Percentiles rank a stretch among this genome's conserved stretches.
These are phyloP conservation scores for Salix suchowensis DNA, from an alignment of 345 rosid species.

Conservation along the genomic window DNA sequence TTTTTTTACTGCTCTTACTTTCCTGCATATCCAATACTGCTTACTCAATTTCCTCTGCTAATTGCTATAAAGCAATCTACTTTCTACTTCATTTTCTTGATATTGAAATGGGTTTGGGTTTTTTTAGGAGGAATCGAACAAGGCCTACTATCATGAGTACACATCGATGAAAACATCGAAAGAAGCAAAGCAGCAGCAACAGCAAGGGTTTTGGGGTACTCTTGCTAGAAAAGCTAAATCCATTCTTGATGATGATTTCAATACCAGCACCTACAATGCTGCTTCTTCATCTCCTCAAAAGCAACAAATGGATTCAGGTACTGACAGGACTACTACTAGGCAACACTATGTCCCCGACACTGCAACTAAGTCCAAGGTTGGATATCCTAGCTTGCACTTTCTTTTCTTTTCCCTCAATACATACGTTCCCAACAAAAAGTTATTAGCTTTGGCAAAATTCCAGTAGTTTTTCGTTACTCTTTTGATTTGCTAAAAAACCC, in stretches of 20 bases:
- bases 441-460: background rate
- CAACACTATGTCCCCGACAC: background rate
- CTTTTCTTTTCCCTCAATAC: background rate
- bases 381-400: background rate
- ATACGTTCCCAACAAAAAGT: background rate
- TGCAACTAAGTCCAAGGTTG: slow-evolving; percentile 11
- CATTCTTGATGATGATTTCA: slow-evolving; percentile 20
- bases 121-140: slow-evolving; percentile 35
- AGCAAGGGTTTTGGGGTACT: slow-evolving; percentile 28
- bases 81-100: background rate
- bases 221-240: slow-evolving; percentile 29
- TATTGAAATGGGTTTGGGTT: background rate
- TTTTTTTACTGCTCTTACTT: background rate
- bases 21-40: background rate
- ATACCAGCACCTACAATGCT: background rate
- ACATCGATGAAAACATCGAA: slow-evolving; percentile 34
- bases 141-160: slow-evolving; percentile 32
- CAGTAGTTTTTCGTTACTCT: background rate
- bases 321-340: background rate
- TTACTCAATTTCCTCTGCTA: background rate
- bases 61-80: background rate
- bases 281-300: background rate
- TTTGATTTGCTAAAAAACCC: background rate
- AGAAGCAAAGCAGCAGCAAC: slow-evolving; percentile 36
- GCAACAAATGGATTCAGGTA: slow-evolving; percentile 2